Evolutionary conservation across 169 alveolate species (phyloP), one percentile per base, ranked within the genome.

Genomic region (Plasmodium blacklocki): DNA sequence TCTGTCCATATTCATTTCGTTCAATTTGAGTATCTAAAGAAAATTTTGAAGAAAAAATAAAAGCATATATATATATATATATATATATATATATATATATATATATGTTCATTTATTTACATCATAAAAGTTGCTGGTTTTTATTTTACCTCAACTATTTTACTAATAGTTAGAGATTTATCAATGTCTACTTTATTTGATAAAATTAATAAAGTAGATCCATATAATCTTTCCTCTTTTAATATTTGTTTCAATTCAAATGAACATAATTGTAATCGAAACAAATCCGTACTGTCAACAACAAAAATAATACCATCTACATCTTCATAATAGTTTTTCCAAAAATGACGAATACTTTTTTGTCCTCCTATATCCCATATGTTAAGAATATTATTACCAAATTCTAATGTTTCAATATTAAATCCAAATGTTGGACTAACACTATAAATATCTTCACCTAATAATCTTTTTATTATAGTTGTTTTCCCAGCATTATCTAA

Each of bases 311-410:
- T 94, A 23, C 99, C 99, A 94, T 99, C 99, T 18, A 99, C 98
- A 74, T 97, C 94, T 93, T 99, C 99, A 93, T 98, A 99, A 96
- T 98, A 98, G 93, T 99, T 98, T 90, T 99, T 94, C 99, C 99
- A 99, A 78, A 97, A 98, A 45, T 99, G 96, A 73, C 99, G 93
- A 66, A 99, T 98, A 18, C 99, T 95, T 66, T 97, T 96, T 94
- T 99, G 99, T 18, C 99, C 99, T n/a, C 99, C 99, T 15, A 99
- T 98, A 93, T 99, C 99, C 99, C 99, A 99, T 67, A 97, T 93
- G 94, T 98, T 98, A 21, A 98, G 91, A 62, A 83, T 62, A 70
- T 88, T 91, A 91, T 91, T 92, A 70, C 97, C 88, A 78, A 95
- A 96, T 74, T 96, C 93, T 52, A 97, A 91, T 21, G 99, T 94